A percentile compares a stretch with the other conserved stretches of the same genome.
Conservation (phyloP, 306 rosid species). For the Cucurbita pepo region DNA sequence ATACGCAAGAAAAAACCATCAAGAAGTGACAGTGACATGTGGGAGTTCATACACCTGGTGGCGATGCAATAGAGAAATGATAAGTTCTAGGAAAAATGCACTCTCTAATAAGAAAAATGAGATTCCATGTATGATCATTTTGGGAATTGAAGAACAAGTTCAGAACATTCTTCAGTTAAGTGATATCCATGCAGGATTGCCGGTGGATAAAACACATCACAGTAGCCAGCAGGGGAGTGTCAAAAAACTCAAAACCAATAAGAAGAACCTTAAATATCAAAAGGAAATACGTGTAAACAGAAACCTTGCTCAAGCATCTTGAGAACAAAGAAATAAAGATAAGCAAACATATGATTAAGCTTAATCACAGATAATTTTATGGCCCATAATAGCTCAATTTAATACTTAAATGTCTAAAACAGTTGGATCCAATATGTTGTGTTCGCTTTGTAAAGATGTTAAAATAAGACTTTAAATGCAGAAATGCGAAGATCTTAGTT, state of each 20-base stretch:
- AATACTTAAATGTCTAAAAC: neutral
- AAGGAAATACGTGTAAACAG: neutral
- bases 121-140: neutral
- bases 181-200: neutral
- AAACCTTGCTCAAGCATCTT: neutral
- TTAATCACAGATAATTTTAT: neutral
- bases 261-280: neutral
- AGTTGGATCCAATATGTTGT: neutral
- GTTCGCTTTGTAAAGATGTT: neutral
- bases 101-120: neutral
- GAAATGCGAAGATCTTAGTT: neutral
- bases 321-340: neutral
- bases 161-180: neutral
- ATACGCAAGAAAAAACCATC: slow-evolving; percentile 79
- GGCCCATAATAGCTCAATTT: neutral
- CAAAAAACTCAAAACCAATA: neutral
- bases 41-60: slow-evolving; percentile 57
- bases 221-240: neutral
- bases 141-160: neutral
- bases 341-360: neutral
- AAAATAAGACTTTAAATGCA: neutral
- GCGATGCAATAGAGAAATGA: neutral
- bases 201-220: neutral
- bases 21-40: slow-evolving; percentile 30
- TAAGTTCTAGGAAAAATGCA: neutral